Evolutionary conservation across 1,284 basidiomycete genomes (phyloP).

Genomic region (Tilletiopsis washingtonensis): DNA sequence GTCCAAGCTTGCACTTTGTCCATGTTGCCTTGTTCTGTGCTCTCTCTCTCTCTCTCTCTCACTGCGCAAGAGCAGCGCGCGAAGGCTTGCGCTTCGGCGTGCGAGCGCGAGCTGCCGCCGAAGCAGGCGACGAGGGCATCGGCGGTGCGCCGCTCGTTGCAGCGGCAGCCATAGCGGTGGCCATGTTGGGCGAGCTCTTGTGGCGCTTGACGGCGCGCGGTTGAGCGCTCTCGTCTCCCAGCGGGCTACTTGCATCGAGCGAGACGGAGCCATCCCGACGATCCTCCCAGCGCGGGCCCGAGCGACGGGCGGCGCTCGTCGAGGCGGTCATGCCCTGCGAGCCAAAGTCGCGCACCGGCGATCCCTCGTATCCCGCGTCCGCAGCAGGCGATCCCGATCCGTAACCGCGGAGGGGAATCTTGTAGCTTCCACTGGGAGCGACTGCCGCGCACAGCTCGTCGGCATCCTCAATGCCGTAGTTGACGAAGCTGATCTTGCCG

Average conservation of each 20-base stretch:
- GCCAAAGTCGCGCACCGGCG: too few species aligned
- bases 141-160: too few species aligned
- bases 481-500: constrained; percentile 32
- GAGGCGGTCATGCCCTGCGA: too few species aligned
- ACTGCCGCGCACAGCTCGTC: constrained; percentile 44
- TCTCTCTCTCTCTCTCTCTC: too few species aligned
- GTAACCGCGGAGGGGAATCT: constrained; percentile 34
- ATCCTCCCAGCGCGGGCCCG: background rate
- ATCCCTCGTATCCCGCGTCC: background rate
- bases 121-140: too few species aligned
- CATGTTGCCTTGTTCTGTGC: too few species aligned
- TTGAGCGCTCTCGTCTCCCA: too few species aligned
- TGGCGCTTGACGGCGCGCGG: background rate
- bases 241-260: background rate
- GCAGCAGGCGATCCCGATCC: background rate
- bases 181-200: background rate
- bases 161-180: too few species aligned
- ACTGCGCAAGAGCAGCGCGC: too few species aligned
- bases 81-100: too few species aligned
- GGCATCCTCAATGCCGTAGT: constrained; percentile 44
- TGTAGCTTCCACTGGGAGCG: constrained; percentile 40
- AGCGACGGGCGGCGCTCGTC: background rate
- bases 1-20: too few species aligned
- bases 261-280: background rate
- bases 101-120: too few species aligned